Base-by-base conservation (phyloP, 1,139 yeast species). In the Blastobotrys petasosporus region DNA sequence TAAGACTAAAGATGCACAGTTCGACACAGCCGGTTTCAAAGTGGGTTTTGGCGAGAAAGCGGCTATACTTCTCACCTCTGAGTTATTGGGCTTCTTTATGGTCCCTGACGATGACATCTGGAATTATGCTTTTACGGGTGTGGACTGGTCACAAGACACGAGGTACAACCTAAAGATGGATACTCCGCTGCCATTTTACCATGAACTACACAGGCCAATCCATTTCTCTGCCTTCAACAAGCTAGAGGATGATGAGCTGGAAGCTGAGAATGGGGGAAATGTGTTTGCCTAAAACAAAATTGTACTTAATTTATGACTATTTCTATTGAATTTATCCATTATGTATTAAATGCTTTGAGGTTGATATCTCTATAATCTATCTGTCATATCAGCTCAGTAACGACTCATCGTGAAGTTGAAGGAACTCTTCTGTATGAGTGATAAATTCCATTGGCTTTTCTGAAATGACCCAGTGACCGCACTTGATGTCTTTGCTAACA, bases 91-190 rank as follows among this genome's bases (percentile, higher is more conserved):
- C 3, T 83, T 81, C 51, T 90, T 86, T 64, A 65, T 86, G 67
- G 95, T 88, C 1, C 98, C 99, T 1, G 82, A 79, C 33, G 84
- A 84, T 40, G 81, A 79, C 47, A 63, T 88, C 32, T 92, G 99
- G 98, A 92, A 92, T 63, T 88, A 84, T 62, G 77, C 94, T 2
- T 92, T 94, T 59, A 75, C 87, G 67, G 94, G 97, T 2, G 83
- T 94, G 1, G 76, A 85, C 10, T 94, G 94, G 83, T 80, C 76
- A 56, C 69, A 79, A 2, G 75, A 75, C 32, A 65, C 76, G 45
- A 71, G 69, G n/a, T 87, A 76, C 57, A 79, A 71, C 15, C 62
- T 90, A 62, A 85, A 84, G 62, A 58, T 85, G 43, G 97, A 86
- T 59, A 70, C 79, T 8, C 99, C 99, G 1, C 59, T 83, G 41